A percentile compares a stretch with the other conserved stretches of the same genome.
These are phyloP conservation scores for Claviceps pazoutovae DNA, from an alignment of 2,329 filamentous ascomycete species.

Conservation along the genomic window DNA sequence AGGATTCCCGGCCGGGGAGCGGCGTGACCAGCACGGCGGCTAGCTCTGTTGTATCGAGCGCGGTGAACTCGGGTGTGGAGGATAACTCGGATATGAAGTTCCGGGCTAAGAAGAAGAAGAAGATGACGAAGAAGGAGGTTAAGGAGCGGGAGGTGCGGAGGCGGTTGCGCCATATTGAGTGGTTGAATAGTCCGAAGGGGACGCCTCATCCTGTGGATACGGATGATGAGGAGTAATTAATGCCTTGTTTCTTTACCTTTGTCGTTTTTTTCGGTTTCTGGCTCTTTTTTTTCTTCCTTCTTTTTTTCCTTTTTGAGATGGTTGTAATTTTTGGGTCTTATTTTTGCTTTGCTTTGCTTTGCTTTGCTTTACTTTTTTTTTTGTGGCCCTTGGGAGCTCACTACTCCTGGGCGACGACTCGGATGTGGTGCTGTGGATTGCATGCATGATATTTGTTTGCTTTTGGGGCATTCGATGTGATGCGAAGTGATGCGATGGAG, in stretches of 20 bases:
- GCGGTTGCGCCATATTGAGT: slow-evolving; percentile 71
- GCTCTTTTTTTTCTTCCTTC: background rate
- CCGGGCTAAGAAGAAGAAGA: slow-evolving; percentile 86
- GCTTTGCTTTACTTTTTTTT: background rate
- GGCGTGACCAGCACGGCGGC: slow-evolving; percentile 39
- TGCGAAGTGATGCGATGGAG: no score
- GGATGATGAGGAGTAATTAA: slow-evolving; percentile 48
- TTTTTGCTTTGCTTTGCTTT: background rate
- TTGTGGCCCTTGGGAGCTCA: no score
- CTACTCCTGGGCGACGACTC: no score
- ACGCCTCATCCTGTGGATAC: slow-evolving; percentile 65
- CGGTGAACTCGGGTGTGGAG: slow-evolving; percentile 48
- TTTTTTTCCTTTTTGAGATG: no score
- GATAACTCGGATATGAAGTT: slow-evolving; percentile 76
- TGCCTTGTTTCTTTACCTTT: no score
- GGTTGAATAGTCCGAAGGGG: slow-evolving; percentile 76
- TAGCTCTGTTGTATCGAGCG: slow-evolving; percentile 45
- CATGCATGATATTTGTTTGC: no score
- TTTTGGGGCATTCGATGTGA: no score
- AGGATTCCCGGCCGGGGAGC: slow-evolving; percentile 58
- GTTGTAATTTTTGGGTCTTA: background rate
- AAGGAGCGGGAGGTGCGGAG: slow-evolving; percentile 87
- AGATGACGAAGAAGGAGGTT: slow-evolving; percentile 90
- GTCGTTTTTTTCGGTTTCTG: background rate
- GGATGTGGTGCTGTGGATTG: no score